Percentiles rank a stretch among this genome's conserved stretches.
phyloP scores from a whole-genome alignment of 1,284 basidiomycete genomes.

The Laetiporus sulphureus region DNA sequence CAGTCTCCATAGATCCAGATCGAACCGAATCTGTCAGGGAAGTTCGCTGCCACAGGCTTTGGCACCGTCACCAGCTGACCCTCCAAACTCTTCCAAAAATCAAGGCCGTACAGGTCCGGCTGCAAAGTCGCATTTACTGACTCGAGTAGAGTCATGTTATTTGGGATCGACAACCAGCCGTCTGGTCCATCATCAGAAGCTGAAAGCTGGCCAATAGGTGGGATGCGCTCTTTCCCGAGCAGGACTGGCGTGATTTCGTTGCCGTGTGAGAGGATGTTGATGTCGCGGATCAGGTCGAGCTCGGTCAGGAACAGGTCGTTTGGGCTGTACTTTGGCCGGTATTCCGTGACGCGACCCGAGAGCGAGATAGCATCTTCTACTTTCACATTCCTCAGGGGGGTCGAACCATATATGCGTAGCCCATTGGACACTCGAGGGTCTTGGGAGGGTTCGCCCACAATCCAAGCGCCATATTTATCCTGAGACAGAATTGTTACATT shows the following conservation, averaged over 20 bases:
- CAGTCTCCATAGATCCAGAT: slow-evolving; percentile 57
- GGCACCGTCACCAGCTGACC: slow-evolving; percentile 53
- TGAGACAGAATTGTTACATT: slow-evolving; percentile 22
- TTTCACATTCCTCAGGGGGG: slow-evolving; percentile 31
- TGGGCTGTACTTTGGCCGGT: slow-evolving; percentile 33
- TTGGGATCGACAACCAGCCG: slow-evolving; percentile 50
- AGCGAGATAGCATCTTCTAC: slow-evolving; percentile 48
- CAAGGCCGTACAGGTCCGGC: slow-evolving; percentile 47
- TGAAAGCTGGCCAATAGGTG: slow-evolving; percentile 45
- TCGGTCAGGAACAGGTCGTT: slow-evolving; percentile 49
- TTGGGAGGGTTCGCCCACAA: slow-evolving; percentile 37
- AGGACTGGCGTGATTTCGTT: slow-evolving; percentile 41
- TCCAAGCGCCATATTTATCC: slow-evolving; percentile 46
- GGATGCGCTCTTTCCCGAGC: slow-evolving; percentile 48
- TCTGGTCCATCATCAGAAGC: slow-evolving; percentile 45
- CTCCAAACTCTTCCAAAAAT: slow-evolving; percentile 62
- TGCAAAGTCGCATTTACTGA: slow-evolving; percentile 39
- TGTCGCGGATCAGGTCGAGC: slow-evolving; percentile 37
- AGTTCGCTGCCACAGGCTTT: slow-evolving; percentile 41
- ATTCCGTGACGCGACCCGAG: slow-evolving; percentile 43
- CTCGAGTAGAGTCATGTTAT: slow-evolving; percentile 44
- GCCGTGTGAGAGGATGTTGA: slow-evolving; percentile 39
- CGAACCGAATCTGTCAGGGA: slow-evolving; percentile 48
- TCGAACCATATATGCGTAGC: slow-evolving; percentile 42
- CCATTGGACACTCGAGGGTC: slow-evolving; percentile 48